These are phyloP conservation scores for Calonectria pauciramosa DNA, from an alignment of 2,329 filamentous ascomycete species.

Conservation along the genomic window DNA sequence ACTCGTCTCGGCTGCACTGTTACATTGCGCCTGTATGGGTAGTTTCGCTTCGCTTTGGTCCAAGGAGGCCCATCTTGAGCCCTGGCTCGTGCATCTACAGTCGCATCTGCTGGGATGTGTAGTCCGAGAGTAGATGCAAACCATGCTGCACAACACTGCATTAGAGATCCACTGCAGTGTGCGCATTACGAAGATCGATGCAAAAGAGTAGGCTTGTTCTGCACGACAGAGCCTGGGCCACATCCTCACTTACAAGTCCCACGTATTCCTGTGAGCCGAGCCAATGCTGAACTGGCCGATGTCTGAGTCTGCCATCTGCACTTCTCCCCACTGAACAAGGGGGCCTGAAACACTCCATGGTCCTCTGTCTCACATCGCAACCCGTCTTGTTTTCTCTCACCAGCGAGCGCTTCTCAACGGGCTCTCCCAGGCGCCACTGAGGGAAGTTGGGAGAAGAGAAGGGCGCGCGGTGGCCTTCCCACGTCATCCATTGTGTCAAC, in stretches of 20 bases:
- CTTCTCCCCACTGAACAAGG: slow-evolving; percentile 32
- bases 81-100: slow-evolving; percentile 18
- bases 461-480: slow-evolving; percentile 29
- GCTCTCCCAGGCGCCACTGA: slow-evolving; percentile 31
- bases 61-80: not conserved
- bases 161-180: slow-evolving; percentile 41
- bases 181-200: slow-evolving; percentile 44
- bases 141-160: slow-evolving; percentile 45
- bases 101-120: slow-evolving; percentile 25
- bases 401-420: slow-evolving; percentile 27
- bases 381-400: slow-evolving; percentile 13
- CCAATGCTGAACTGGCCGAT: slow-evolving; percentile 16
- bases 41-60: slow-evolving; percentile 17
- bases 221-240: slow-evolving; percentile 38
- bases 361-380: slow-evolving; percentile 35
- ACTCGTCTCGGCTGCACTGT: not conserved
- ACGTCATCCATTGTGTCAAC: slow-evolving; percentile 38
- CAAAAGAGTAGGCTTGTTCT: slow-evolving; percentile 36
- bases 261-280: not conserved
- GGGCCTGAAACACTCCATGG: slow-evolving; percentile 38
- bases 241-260: slow-evolving; percentile 23
- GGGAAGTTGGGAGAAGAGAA: not conserved
- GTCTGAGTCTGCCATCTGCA: slow-evolving; percentile 23
- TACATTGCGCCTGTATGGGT: not conserved
- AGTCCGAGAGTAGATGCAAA: slow-evolving; percentile 31